Percentiles rank a stretch among this genome's conserved stretches.
Evolutionary conservation across 2,329 filamentous ascomycete genomes (phyloP).

Genomic region (Pseudogymnoascus sp.): DNA sequence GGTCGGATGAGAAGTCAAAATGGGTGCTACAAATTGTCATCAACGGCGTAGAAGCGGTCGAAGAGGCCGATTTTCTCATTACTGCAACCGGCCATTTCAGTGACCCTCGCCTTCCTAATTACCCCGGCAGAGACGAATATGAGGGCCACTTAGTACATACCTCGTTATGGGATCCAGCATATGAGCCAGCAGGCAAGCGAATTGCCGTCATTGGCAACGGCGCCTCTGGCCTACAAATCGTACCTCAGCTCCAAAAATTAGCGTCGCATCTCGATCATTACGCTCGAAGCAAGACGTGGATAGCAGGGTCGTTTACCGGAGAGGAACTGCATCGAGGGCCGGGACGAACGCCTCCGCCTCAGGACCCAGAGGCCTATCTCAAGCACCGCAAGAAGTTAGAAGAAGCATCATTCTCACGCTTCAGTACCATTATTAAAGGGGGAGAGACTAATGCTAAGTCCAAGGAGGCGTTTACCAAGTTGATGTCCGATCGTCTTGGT

Average conservation of each 20-base stretch:
- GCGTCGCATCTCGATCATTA: slow-evolving; percentile 53
- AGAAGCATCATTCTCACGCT: slow-evolving; percentile 46
- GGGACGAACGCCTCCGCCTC: slow-evolving; percentile 40
- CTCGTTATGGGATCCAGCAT: slow-evolving; percentile 47
- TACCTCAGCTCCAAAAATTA: slow-evolving; percentile 41
- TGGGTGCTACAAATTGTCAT: slow-evolving; percentile 27
- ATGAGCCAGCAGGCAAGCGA: slow-evolving; percentile 39
- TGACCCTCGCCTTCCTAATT: slow-evolving; percentile 10
- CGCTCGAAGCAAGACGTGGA: slow-evolving; percentile 56
- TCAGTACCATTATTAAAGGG: slow-evolving; percentile 44
- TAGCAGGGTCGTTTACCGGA: slow-evolving; percentile 52
- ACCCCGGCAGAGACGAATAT: slow-evolving; percentile 36
- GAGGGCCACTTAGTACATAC: slow-evolving; percentile 48
- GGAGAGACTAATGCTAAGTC: slow-evolving; percentile 41
- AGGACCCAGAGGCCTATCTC: slow-evolving; percentile 52
- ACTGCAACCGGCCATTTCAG: slow-evolving; percentile 35
- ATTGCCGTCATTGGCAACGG: slow-evolving; percentile 56
- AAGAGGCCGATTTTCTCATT: slow-evolving; percentile 36
- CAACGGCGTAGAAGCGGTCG: slow-evolving; percentile 22
- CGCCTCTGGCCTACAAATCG: slow-evolving; percentile 50
- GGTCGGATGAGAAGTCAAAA: slow-evolving; percentile 24
- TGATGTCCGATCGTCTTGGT: slow-evolving; percentile 45
- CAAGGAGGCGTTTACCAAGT: slow-evolving; percentile 38
- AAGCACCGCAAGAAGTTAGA: slow-evolving; percentile 47
- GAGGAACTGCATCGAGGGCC: slow-evolving; percentile 30